phyloP scores from a whole-genome alignment of 495 filamentous ascomycete genomes.

The Penicillium desertorum region DNA sequence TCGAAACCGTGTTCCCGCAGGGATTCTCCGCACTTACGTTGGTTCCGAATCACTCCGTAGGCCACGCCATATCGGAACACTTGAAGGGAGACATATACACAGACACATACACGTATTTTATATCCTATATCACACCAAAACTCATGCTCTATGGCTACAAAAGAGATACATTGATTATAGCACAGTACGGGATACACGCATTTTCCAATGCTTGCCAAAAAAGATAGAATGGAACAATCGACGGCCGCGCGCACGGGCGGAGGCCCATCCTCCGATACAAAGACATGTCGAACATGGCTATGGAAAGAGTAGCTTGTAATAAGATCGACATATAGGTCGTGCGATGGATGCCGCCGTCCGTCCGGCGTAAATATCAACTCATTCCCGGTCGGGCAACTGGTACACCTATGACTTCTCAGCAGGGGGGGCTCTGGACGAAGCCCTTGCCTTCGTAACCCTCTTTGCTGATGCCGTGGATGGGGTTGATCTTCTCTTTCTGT shows the following conservation, averaged over 20 bases:
- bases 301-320: constrained; percentile 15
- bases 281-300: constrained; percentile 16
- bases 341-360: constrained; percentile 11
- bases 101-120: neutral
- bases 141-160: constrained; percentile 47
- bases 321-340: neutral
- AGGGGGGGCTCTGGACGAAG: constrained; percentile 70
- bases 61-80: constrained; percentile 11
- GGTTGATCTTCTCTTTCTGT: constrained; percentile 83
- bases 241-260: constrained; percentile 13
- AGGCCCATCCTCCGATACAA: constrained; percentile 13
- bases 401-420: constrained; percentile 41
- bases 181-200: constrained; percentile 52
- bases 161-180: constrained; percentile 53
- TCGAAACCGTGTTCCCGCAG: constrained; percentile 18
- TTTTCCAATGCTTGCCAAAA: constrained; percentile 42
- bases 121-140: constrained; percentile 18
- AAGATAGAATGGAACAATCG: constrained; percentile 30
- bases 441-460: constrained; percentile 79
- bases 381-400: constrained; percentile 26
- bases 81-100: no score
- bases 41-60: constrained; percentile 35
- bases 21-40: constrained; percentile 33
- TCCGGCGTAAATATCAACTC: constrained; percentile 23
- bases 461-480: constrained; percentile 78